Evolutionary conservation across 345 rosid species (phyloP).

Genomic region (Syzygium aqueum): DNA sequence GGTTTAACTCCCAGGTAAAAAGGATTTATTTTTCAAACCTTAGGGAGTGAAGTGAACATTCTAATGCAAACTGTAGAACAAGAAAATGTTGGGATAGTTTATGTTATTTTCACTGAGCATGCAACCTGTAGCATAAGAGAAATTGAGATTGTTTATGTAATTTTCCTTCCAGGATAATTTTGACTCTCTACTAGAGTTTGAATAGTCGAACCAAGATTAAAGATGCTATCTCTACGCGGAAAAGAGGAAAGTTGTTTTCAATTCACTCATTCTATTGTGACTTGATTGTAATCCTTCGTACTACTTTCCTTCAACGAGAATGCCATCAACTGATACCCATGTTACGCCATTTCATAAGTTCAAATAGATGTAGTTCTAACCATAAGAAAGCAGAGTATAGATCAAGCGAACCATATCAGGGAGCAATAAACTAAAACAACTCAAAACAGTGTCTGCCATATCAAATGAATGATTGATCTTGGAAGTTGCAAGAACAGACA

Average conservation of each 20-base stretch:
- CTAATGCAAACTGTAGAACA: neutral
- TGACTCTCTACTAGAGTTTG: neutral
- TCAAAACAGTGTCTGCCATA: neutral
- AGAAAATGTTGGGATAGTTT: neutral
- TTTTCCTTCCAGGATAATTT: neutral
- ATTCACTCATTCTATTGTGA: neutral
- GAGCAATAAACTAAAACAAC: neutral
- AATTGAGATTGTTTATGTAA: neutral
- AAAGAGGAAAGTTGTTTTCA: neutral
- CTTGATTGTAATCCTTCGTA: neutral
- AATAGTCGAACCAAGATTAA: neutral
- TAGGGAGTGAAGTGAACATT: neutral
- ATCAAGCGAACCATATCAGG: neutral
- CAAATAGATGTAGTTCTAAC: neutral
- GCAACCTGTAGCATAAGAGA: neutral
- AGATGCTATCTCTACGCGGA: neutral
- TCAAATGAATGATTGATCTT: neutral
- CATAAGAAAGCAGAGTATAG: neutral
- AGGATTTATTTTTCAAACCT: neutral
- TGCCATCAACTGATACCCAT: neutral
- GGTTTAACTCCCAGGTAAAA: neutral
- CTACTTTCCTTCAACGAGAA: neutral
- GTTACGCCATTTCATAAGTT: neutral
- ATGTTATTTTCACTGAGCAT: neutral
- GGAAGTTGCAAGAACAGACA: neutral